phyloP scores from a whole-genome alignment of 2,329 filamentous ascomycete species.

The Microcyclospora pomicola region DNA sequence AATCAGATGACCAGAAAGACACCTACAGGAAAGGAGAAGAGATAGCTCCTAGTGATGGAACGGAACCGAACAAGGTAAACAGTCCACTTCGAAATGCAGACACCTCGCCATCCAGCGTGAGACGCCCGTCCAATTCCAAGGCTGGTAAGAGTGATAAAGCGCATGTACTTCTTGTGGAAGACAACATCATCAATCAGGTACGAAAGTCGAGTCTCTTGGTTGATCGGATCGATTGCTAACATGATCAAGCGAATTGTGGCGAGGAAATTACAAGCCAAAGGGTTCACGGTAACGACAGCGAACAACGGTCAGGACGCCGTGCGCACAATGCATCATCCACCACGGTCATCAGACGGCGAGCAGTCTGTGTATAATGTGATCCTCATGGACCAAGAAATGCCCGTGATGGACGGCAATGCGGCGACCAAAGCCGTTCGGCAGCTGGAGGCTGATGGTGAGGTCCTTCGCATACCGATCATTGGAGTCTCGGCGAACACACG shows the following conservation, averaged over 20 bases:
- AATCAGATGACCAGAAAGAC: slow-evolving; percentile 1
- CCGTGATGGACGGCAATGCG: slow-evolving; percentile 19
- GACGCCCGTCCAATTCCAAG: too few relatives aligned
- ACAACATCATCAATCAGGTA: slow-evolving; percentile 20
- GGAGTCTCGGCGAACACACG: slow-evolving; percentile 24
- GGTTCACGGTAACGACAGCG: slow-evolving; percentile 19
- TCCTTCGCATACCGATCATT: slow-evolving; percentile 17
- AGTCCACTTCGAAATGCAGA: background rate
- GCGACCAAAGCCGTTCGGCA: slow-evolving; percentile 16
- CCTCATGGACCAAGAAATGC: slow-evolving; percentile 24
- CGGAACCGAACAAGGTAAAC: background rate
- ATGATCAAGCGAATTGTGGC: slow-evolving; percentile 11
- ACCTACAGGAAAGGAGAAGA: background rate
- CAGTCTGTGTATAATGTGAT: slow-evolving; percentile 16
- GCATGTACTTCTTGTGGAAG: slow-evolving; percentile 16
- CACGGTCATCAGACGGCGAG: slow-evolving; percentile 6
- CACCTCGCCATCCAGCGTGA: too few relatives aligned
- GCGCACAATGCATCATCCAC: slow-evolving; percentile 11
- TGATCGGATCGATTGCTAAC: too few relatives aligned
- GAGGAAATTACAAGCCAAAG: slow-evolving; percentile 16
- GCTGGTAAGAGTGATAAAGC: background rate
- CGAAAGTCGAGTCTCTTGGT: too few relatives aligned
- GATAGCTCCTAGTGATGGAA: background rate
- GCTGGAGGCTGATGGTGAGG: slow-evolving; percentile 10
- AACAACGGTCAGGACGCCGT: slow-evolving; percentile 22